Conservation (phyloP, 1,284 basidiomycete species). For the Leccinum pachyderme region DNA sequence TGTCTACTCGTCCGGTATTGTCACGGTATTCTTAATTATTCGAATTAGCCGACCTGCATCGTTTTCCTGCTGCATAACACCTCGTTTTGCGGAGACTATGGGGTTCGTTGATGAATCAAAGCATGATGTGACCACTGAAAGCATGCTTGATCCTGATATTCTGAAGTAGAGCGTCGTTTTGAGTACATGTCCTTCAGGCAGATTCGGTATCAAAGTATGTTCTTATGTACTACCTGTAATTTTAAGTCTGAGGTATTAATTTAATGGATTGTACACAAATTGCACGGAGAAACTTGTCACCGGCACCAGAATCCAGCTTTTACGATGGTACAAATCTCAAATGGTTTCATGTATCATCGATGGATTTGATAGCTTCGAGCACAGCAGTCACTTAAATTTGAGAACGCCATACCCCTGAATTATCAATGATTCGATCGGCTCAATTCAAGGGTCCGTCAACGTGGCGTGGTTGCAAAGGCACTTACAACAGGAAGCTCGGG, state of each 20-base stretch:
- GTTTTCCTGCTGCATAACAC: constrained; percentile 23
- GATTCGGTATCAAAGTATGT: background rate
- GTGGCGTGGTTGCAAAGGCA: too few species aligned
- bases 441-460: too few species aligned
- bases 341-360: too few species aligned
- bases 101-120: constrained; percentile 6
- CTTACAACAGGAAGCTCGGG: background rate
- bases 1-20: background rate
- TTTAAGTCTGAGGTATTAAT: background rate
- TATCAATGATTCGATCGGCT: too few species aligned
- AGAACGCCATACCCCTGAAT: too few species aligned
- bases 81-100: constrained; percentile 15
- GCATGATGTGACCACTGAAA: background rate
- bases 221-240: background rate
- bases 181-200: background rate
- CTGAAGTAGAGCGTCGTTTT: background rate
- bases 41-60: constrained; percentile 14
- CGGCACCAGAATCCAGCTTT: too few species aligned
- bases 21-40: background rate
- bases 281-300: background rate
- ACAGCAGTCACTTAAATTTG: too few species aligned
- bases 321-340: background rate
- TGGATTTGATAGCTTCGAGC: too few species aligned
- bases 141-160: background rate
- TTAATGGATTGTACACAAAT: background rate